A percentile compares a stretch with the other conserved stretches of the same genome.
Evolutionary conservation across 805 yeast genomes (phyloP).

Genomic region (Wickerhamiella siamensis): DNA sequence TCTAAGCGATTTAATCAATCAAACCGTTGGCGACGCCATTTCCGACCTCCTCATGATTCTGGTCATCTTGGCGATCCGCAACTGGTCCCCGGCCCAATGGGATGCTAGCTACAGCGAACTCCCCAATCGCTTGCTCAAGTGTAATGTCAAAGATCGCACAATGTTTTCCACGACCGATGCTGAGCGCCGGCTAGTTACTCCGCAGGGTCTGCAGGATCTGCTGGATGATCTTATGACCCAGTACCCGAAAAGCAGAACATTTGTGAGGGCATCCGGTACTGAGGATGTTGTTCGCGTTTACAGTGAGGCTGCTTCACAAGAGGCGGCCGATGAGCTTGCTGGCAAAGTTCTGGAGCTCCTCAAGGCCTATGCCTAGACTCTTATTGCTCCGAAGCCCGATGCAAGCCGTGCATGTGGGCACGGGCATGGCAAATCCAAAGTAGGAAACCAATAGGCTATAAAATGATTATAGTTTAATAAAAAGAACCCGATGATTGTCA

Average conservation of each 20-base stretch:
- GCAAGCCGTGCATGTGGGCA: no score
- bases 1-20: conserved; percentile 68
- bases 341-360: conserved; percentile 21
- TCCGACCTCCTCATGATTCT: conserved; percentile 77
- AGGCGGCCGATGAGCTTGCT: conserved; percentile 35
- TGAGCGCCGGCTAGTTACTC: conserved; percentile 66
- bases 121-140: conserved; percentile 75
- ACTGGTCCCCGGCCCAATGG: conserved; percentile 59
- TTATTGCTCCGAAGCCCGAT: no score
- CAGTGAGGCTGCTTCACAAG: conserved; percentile 60
- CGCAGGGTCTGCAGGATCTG: conserved; percentile 57
- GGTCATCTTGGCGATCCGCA: conserved; percentile 41
- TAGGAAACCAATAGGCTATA: no score
- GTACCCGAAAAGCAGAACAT: conserved; percentile 57
- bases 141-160: conserved; percentile 66
- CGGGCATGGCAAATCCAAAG: no score
- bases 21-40: conserved; percentile 96
- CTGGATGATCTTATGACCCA: conserved; percentile 53
- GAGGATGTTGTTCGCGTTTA: conserved; percentile 95
- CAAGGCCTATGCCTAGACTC: conserved; percentile 6
- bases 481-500: no score
- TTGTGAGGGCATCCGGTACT: conserved; percentile 94
- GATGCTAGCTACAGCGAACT: conserved; percentile 61
- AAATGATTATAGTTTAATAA: no score
- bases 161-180: conserved; percentile 78